phyloP scores from a whole-genome alignment of 768 basidiomycete genomes.

The Russula ochroleuca region DNA sequence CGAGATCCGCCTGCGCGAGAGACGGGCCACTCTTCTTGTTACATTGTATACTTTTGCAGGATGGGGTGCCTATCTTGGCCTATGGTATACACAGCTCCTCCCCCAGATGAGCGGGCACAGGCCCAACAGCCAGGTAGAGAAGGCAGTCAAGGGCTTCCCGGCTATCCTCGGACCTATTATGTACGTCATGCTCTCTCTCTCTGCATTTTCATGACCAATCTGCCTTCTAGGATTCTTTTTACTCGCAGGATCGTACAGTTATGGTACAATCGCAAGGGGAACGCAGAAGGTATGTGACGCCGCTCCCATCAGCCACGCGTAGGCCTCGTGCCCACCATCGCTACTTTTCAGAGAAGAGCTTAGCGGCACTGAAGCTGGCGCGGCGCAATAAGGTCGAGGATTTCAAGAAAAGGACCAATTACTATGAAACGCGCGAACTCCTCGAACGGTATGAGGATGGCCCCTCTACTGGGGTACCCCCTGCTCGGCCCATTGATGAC shows the following conservation, averaged over 20 bases:
- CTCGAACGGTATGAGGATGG: slow-evolving; percentile 85
- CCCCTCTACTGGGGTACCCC: slow-evolving; percentile 35
- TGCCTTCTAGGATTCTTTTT: slow-evolving; percentile 56
- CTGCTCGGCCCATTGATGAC: slow-evolving; percentile 36
- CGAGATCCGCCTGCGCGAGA: slow-evolving; percentile 82
- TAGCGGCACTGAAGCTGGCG: slow-evolving; percentile 66
- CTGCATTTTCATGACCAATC: slow-evolving; percentile 4
- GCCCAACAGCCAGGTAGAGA: slow-evolving; percentile 37
- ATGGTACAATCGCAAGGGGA: slow-evolving; percentile 77
- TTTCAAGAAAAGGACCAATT: slow-evolving; percentile 97
- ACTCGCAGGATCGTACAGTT: slow-evolving; percentile 75
- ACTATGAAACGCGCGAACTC: slow-evolving; percentile 85
- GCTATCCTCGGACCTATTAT: slow-evolving; percentile 72
- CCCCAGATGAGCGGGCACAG: slow-evolving; percentile 40
- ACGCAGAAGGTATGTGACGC: slow-evolving; percentile 64
- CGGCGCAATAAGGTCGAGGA: slow-evolving; percentile 88
- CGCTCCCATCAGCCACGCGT: not conserved
- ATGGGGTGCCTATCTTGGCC: slow-evolving; percentile 67
- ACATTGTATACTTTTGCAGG: slow-evolving; percentile 72
- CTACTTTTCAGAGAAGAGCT: slow-evolving; percentile 60
- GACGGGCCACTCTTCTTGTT: slow-evolving; percentile 68
- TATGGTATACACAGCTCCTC: slow-evolving; percentile 66
- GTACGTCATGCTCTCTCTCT: slow-evolving; percentile 44
- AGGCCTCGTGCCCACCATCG: slow-evolving; percentile 9
- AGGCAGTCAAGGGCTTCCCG: slow-evolving; percentile 47